Evolutionary conservation across 192 early-diverging fungal genomes (phyloP), one percentile per base, ranked within the genome.

Genomic region (Linnemannia schmuckeri): DNA sequence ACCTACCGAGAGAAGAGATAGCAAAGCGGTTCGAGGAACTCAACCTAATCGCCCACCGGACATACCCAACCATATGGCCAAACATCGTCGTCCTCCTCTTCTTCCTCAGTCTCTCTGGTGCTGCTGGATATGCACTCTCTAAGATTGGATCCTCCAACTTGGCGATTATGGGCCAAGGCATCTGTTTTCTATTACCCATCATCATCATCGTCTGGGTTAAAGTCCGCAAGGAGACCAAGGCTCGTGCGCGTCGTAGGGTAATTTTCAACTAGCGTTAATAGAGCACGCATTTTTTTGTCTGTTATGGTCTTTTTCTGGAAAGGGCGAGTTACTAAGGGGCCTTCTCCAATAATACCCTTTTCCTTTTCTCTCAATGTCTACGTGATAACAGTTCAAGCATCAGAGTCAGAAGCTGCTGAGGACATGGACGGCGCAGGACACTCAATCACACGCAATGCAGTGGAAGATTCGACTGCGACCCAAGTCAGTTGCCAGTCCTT

Each of bases 401-500:
- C 75, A 74, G 40, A 81, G 79, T 35, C 85, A 81, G 22, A 87
- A 87, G 54, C 44, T 87, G 44, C 66, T 87, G 30, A 61, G 85
- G 46, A 38, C 70, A 70, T 87, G 85, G 85, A 81, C 85, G 42
- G 46, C 57, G 2, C 68, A 78, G 41, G 85, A 87, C 55, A 33
- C 76, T 13, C 66, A 66, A 18, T 42, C 72, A 7, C 76, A 87
- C 42, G 85, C 85, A 30, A 78, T 87, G 41, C 85, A 87, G 42
- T 87, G 85, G 85, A 87, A 87, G 52, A 46, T 87, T 13, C 70
- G 85, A n/a, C 76, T n/a, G 2, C 41, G 85, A 27, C 27, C 85
- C 1, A 77, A 55, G 27, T 57, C 41, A 9, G 76, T 74, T 4
- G 85, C 85, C 0, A 54, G 35, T 6, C 33, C 13, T 57, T 87